Base-by-base conservation (phyloP, 2,329 filamentous ascomycete species). In the Cryphonectria carpinicola region DNA sequence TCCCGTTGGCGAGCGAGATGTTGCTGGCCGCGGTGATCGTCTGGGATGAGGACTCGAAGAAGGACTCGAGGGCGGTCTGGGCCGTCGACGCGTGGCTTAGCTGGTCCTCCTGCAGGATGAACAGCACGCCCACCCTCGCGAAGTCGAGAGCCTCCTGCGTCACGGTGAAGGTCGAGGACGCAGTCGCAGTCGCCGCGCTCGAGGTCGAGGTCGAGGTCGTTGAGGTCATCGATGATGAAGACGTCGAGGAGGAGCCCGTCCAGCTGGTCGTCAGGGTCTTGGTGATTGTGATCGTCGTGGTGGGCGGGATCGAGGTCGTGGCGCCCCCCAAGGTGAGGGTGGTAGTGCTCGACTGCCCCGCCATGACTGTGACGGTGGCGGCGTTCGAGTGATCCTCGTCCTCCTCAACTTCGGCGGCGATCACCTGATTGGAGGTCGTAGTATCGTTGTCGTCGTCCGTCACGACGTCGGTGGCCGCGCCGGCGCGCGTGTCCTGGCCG, bases 141-240 rank as follows among this genome's bases (percentile, higher is more conserved):
- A 92, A 92, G 75, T 92, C 90, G 1, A 90, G 80, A 0, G 85
- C 84, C 65, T 87, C 82, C 69, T 90, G 83, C 0, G 87, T 87
- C 17, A 88, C 81, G 0, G 77, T 77, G 65, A 90, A 90, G 1
- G 74, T 77, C 3, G 79, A 74, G 17, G 75, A 67, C 56, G 74
- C 70, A 13, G 75, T 73, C 4, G 75, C 49, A 3, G 75, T 73
- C 25, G 76, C 67, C 1, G 66, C 68, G 11, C 75, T 68, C 3
- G 74, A 66, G n/a, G 74, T 67, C 4, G 73, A 64, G 2, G 76
- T 75, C 14, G 75, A 70, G 3, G 74, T 75, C 22, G 73, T 10
- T 11, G 37, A 39, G 6, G 37, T 10, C 8, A 28, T 73, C 11
- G 76, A 76, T 37, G 77, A 76, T 1, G 77, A 78, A 10, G 73